These are phyloP conservation scores for Aspergillus unguis DNA, from an alignment of 2,329 filamentous ascomycete genomes.

Conservation along the genomic window DNA sequence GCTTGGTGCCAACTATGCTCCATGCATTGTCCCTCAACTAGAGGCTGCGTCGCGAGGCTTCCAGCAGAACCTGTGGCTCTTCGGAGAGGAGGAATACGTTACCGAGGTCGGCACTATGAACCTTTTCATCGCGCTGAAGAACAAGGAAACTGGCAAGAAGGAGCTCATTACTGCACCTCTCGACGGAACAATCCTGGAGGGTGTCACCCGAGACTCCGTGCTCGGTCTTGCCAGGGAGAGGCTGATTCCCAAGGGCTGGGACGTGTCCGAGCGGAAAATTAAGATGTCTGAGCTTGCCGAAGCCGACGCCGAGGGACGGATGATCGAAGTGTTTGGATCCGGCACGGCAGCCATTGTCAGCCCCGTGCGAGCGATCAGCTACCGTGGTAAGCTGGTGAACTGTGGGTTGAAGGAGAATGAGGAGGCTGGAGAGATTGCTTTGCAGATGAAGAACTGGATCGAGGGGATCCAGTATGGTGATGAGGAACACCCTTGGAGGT, in stretches of 20 bases:
- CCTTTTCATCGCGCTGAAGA: conserved; percentile 81
- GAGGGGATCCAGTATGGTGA: conserved; percentile 94
- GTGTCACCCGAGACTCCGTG: conserved; percentile 89
- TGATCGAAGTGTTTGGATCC: conserved; percentile 90
- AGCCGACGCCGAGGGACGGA: conserved; percentile 75
- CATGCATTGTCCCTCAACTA: conserved; percentile 94
- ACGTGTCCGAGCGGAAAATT: conserved; percentile 81
- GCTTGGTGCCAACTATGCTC: conserved; percentile 98
- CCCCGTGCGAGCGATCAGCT: conserved; percentile 84
- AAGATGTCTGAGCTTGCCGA: conserved; percentile 83
- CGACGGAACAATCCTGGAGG: conserved; percentile 93
- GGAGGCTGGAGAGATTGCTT: conserved; percentile 83
- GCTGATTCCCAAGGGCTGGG: conserved; percentile 82
- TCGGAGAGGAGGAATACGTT: conserved; percentile 90
- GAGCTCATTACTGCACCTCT: conserved; percentile 93
- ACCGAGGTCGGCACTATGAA: conserved; percentile 99
- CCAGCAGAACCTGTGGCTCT: conserved; percentile 98
- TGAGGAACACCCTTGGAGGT: conserved; percentile 88
- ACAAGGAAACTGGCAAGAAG: conserved; percentile 83
- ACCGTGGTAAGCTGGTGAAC: conserved; percentile 75
- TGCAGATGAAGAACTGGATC: conserved; percentile 94
- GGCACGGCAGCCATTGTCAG: conserved; percentile 93
- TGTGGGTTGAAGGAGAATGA: conserved; percentile 77
- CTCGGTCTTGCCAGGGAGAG: conserved; percentile 81
- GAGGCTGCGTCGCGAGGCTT: conserved; percentile 87